Evolutionary conservation across 2,329 filamentous ascomycete genomes (phyloP).

Genomic region (Macrophomina pseudophaseolina): DNA sequence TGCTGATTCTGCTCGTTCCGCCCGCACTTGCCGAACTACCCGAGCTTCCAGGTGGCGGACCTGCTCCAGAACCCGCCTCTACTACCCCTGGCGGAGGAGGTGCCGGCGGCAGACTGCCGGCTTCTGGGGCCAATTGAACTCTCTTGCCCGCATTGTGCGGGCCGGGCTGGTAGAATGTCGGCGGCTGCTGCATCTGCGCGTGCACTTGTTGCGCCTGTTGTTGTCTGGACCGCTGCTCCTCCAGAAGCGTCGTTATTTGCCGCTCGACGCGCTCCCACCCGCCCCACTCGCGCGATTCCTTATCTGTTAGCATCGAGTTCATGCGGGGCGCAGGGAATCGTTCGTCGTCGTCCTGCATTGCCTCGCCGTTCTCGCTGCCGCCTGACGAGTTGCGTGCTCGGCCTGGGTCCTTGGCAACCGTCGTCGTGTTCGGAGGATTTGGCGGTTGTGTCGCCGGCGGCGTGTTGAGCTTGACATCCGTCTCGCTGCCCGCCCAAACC

Average conservation of each 20-base stretch:
- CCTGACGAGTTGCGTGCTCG: slow-evolving; percentile 21
- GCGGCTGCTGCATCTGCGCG: slow-evolving; percentile 12
- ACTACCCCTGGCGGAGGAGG: slow-evolving; percentile 7
- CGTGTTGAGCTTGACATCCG: slow-evolving; percentile 30
- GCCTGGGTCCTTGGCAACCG: slow-evolving; percentile 2
- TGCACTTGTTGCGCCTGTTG: slow-evolving; percentile 19
- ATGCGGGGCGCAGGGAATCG: slow-evolving; percentile 52
- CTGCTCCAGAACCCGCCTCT: slow-evolving; percentile 52
- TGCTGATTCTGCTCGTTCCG: slow-evolving; percentile 46
- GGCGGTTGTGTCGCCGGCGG: slow-evolving; percentile 17
- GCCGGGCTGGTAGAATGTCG: slow-evolving; percentile 40
- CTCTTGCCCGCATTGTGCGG: slow-evolving; percentile 46
- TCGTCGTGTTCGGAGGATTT: slow-evolving; percentile 22
- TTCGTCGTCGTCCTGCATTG: slow-evolving; percentile 40
- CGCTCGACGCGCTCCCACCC: slow-evolving; percentile 79
- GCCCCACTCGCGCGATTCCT: slow-evolving; percentile 72
- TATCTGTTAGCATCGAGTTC: slow-evolving; percentile 58
- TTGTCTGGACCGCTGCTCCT: slow-evolving; percentile 46
- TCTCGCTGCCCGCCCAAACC: slow-evolving; percentile 71
- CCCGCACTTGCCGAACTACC: slow-evolving; percentile 47
- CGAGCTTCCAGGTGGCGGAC: slow-evolving; percentile 37
- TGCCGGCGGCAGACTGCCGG: slow-evolving; percentile 1
- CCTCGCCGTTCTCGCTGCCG: slow-evolving; percentile 35
- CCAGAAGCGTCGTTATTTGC: slow-evolving; percentile 62
- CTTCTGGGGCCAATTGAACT: slow-evolving; percentile 40